Conservation (phyloP, 2,329 filamentous ascomycete genomes). For the Colletotrichum orbiculare region DNA sequence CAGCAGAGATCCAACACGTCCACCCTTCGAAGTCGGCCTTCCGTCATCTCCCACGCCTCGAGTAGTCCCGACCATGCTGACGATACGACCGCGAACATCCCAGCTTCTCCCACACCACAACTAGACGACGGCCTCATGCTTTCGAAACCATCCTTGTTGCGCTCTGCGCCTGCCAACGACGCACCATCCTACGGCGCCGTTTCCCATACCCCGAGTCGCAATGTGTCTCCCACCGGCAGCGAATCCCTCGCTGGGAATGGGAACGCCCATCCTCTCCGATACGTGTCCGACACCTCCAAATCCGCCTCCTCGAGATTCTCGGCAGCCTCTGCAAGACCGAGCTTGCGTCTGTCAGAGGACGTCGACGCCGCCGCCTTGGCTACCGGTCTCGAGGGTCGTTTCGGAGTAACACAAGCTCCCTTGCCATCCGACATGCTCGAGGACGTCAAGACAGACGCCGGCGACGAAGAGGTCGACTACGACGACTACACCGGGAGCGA, state of each 20-base stretch:
- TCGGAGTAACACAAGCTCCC: conserved; percentile 61
- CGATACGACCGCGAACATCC: conserved; percentile 22
- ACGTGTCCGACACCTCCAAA: conserved; percentile 47
- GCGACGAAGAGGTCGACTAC: conserved; percentile 39
- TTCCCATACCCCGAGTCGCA: conserved; percentile 48
- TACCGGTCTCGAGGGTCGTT: conserved; percentile 64
- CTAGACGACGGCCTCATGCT: conserved; percentile 36
- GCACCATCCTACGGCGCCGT: conserved; percentile 53
- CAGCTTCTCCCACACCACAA: conserved; percentile 21
- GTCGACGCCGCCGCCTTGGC: conserved; percentile 63
- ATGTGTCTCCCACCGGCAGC: conserved; percentile 49
- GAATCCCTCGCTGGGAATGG: conserved; percentile 43
- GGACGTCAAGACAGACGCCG: conserved; percentile 43
- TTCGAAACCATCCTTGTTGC: conserved; percentile 47
- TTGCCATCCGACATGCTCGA: conserved; percentile 58
- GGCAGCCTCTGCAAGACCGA: conserved; percentile 45
- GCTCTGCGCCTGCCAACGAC: conserved; percentile 41
- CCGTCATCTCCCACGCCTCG: conserved; percentile 19
- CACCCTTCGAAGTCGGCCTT: conserved; percentile 27
- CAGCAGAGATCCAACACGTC: conserved; percentile 13
- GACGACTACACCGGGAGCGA: conserved; percentile 48
- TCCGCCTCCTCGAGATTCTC: conserved; percentile 46
- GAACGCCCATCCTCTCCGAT: conserved; percentile 47
- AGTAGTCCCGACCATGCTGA: conserved; percentile 36
- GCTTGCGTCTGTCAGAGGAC: conserved; percentile 58